A percentile compares a stretch with the other conserved stretches of the same genome.
phyloP scores from a whole-genome alignment of 805 yeast genomes.

The Pichia exigua region DNA sequence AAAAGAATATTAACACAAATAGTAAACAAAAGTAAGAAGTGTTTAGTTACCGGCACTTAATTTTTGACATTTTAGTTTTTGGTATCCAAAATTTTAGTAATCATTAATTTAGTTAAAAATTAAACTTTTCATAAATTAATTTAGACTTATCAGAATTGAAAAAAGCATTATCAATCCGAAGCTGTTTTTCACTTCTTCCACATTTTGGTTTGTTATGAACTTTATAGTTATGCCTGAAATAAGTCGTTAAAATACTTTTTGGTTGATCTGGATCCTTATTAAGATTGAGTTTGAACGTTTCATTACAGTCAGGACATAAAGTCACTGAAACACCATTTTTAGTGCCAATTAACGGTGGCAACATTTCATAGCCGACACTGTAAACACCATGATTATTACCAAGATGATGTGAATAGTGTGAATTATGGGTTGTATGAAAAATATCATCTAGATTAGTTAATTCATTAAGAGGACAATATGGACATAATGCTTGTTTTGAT shows the following conservation, averaged over 20 bases:
- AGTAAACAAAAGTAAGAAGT: too few species aligned
- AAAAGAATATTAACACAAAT: too few species aligned
- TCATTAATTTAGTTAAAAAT: not conserved
- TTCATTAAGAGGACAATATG: slow-evolving; percentile 20
- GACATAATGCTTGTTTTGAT: slow-evolving; percentile 25
- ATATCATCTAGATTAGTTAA: slow-evolving; percentile 1
- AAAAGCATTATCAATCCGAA: not conserved
- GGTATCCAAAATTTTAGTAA: too few species aligned
- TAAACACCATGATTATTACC: slow-evolving; percentile 29
- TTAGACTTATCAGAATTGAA: not conserved
- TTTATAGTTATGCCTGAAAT: slow-evolving; percentile 3
- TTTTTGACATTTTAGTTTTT: too few species aligned
- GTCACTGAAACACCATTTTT: not conserved
- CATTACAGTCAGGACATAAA: slow-evolving; percentile 1
- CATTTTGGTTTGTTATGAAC: not conserved
- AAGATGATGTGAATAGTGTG: slow-evolving; percentile 28
- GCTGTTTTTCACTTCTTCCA: not conserved
- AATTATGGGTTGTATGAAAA: slow-evolving; percentile 23
- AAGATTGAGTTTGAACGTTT: not conserved
- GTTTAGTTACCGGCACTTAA: too few species aligned
- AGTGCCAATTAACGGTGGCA: slow-evolving; percentile 17
- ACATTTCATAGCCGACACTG: slow-evolving; percentile 25
- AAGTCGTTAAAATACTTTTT: not conserved
- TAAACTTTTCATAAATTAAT: not conserved
- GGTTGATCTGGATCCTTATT: not conserved